A percentile compares a stretch with the other conserved stretches of the same genome.
Evolutionary conservation across 345 rosid species (phyloP).

Genomic region (Arabidopsis arenosa): DNA sequence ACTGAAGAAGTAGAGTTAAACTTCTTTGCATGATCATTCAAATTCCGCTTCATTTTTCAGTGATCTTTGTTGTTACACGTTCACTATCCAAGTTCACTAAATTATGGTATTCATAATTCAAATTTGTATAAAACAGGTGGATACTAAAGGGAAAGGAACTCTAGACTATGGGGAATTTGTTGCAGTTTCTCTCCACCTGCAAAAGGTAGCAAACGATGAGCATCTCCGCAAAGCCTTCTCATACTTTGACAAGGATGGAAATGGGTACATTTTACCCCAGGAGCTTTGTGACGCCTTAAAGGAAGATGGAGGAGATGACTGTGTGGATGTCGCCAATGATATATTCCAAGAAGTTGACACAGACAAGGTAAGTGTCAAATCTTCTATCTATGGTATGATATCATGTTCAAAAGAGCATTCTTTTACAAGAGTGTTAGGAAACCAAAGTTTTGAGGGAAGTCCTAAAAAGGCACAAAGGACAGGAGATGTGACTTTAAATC

Average conservation of each 20-base stretch:
- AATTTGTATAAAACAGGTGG: conserved; percentile 66
- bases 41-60: not conserved
- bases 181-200: conserved; percentile 90
- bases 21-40: conserved; percentile 21
- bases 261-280: conserved; percentile 83
- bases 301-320: conserved; percentile 97
- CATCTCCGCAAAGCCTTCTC: conserved; percentile 98
- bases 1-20: conserved; percentile 24
- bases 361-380: conserved; percentile 69
- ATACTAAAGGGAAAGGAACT: conserved; percentile 88
- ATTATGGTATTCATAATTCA: conserved; percentile 22
- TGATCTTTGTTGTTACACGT: not conserved
- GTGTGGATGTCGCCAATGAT: conserved; percentile 90
- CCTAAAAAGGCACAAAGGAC: not conserved
- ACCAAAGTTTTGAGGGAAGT: not conserved
- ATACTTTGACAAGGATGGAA: conserved; percentile 93
- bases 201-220: conserved; percentile 94
- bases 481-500: conserved; percentile 26
- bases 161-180: conserved; percentile 91
- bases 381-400: conserved; percentile 8
- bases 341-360: conserved; percentile 99
- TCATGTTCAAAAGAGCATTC: conserved; percentile 18
- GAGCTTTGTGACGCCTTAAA: conserved; percentile 91
- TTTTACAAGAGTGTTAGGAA: conserved; percentile 30
- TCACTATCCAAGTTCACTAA: conserved; percentile 8